Percentiles rank a stretch among this genome's conserved stretches.
phyloP scores from a whole-genome alignment of 2,329 filamentous ascomycete genomes.

The Monilinia vaccinii-corymbosi region DNA sequence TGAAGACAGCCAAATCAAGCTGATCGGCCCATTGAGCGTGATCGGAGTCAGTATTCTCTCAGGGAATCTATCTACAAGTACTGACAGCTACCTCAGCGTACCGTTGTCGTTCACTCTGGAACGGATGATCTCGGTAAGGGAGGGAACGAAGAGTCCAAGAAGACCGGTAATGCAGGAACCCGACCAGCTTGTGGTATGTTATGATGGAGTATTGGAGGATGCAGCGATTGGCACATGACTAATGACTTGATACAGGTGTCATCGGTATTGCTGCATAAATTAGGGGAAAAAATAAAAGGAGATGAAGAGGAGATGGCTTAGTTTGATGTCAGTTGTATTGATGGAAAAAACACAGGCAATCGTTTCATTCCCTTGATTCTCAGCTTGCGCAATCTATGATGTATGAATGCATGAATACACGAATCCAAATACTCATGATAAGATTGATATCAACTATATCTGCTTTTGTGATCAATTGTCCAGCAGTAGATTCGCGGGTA shows the following conservation, averaged over 20 bases:
- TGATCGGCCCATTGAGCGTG: conserved; percentile 92
- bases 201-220: not conserved
- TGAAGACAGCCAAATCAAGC: conserved; percentile 77
- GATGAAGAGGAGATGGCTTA: not conserved
- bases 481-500: too few species aligned
- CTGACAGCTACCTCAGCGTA: conserved; percentile 52
- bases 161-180: conserved; percentile 91
- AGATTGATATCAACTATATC: too few species aligned
- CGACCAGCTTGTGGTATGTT: conserved; percentile 87
- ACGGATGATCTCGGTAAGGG: conserved; percentile 96
- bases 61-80: not conserved
- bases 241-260: conserved; percentile 47
- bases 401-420: not conserved
- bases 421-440: too few species aligned
- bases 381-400: not conserved
- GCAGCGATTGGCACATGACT: not conserved
- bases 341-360: not conserved
- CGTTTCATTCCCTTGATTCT: not conserved
- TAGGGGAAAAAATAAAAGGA: not conserved
- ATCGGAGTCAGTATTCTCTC: conserved; percentile 57
- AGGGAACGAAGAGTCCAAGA: conserved; percentile 87
- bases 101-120: conserved; percentile 86
- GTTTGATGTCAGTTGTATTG: not conserved
- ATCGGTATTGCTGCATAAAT: conserved; percentile 76
- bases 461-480: too few species aligned